Evolutionary conservation across 106 monocot genomes (phyloP).

Genomic region (Posidonia australis): DNA sequence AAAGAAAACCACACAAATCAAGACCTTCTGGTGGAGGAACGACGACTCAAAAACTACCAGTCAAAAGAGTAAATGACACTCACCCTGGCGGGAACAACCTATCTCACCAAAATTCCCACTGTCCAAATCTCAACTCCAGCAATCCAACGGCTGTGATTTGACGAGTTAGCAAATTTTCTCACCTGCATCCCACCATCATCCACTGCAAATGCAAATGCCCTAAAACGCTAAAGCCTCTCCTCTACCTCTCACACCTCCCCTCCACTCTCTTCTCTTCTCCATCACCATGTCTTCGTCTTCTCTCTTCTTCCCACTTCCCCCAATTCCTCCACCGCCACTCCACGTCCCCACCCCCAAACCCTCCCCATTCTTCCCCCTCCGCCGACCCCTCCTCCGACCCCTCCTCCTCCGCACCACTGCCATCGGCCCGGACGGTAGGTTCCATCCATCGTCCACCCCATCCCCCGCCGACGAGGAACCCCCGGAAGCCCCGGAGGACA

Average conservation of each 20-base stretch:
- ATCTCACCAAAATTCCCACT: no score
- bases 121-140: no score
- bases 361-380: background rate
- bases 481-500: constrained; percentile 84
- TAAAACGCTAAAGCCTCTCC: background rate
- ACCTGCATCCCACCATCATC: no score
- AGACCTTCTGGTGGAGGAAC: constrained; percentile 5
- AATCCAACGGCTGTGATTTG: no score
- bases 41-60: constrained; percentile 3
- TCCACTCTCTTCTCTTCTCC: background rate
- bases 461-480: constrained; percentile 76
- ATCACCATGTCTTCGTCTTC: constrained; percentile 1
- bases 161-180: no score
- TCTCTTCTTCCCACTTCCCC: background rate
- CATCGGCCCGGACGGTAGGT: constrained; percentile 18
- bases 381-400: background rate
- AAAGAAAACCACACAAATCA: background rate
- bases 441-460: constrained; percentile 29
- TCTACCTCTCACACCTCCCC: no score
- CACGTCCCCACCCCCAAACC: background rate
- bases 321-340: background rate
- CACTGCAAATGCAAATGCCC: background rate
- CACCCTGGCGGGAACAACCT: background rate
- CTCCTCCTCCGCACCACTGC: constrained; percentile 3
- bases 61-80: background rate